Evolutionary conservation across 306 rosid species (phyloP), one percentile per base, ranked within the genome.

Genomic region (Pachyrhizus erosus): DNA sequence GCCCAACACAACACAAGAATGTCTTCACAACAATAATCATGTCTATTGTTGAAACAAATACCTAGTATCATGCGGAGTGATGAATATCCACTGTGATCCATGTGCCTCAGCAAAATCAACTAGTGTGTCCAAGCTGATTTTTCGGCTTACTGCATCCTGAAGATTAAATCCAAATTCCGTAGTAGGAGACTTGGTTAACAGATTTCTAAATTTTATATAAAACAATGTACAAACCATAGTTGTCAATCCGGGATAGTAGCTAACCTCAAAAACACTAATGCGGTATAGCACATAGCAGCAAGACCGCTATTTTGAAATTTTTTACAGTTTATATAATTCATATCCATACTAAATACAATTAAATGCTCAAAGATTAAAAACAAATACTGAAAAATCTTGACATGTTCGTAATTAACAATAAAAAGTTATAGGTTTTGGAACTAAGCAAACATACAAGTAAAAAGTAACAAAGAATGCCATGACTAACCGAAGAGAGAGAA

Each of bases 61-160:
- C 99, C 99, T 86, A 79, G 92, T 91, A 69, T 96, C 99, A 84
- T 93, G 96, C 11, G 99, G 99, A 42, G 99, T 96, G 65, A 96
- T 92, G 79, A 93, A 89, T 86, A 93, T 83, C 99, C 99, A 96
- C 49, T 96, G 99, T 74, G 99, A 93, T 80, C 99, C 98, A 87
- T 93, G 93, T 24, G 82, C 88, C 86, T 83, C 82, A 2, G 98
- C 96, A 77, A 93, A 91, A 55, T 96, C 99, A 3, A 96, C 90
- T 37, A 96, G 89, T 27, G 97, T 93, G 80, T 96, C 99, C 80
- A 96, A 83, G 86, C 98, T 96, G 82, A 96, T 93, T 89, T 96
- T 96, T 33, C 98, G 88, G 86, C 97, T 93, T 26, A 95, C 99
- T 0, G 99, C 94, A 55, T 96, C 99, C 99, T 96, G 92, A 48